Base-by-base conservation (phyloP, 176 grass and related monocot genomes). In the Triticum turgidum region DNA sequence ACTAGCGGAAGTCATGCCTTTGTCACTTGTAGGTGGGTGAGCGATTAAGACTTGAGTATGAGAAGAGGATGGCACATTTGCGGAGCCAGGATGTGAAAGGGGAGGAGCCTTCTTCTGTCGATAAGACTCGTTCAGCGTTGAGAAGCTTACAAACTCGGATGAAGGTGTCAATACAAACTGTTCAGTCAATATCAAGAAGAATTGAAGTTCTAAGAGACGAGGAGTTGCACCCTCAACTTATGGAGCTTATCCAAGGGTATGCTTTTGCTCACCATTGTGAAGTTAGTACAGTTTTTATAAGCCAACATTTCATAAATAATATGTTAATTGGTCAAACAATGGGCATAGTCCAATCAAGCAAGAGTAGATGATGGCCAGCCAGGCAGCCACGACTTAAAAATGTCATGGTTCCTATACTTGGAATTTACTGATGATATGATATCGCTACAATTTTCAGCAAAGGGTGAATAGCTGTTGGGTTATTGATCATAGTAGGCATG, bases 241-340 rank as follows among this genome's bases (percentile, higher is more conserved):
- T 94, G 88, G 90, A 99, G 76, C 89, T 99, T 87, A 88, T 99
- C 68, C 90, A 90, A 78, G 92, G 90, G 97, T 99, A 94, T 34
- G 84, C 44, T 82, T 79, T 68, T 59, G n/a, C 52, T 80, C n/a
- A 37, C 39, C 76, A 21, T 65, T 76, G 44, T 9, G 20, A 75
- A 75, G 14, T 33, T 54, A 20, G 12, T 20, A 20, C 13, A 54
- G 20, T 75, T 73, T 63, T 63, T 64, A 65, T 17, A 3, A 73
- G 13, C 78, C 25, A 27, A 33, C 24, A 29, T 76, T 76, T 76
- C 73, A 76, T 54, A 85, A 49, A 59, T 6, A 61, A 76, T 74
- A 83, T 67, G 58, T 79, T 74, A 7, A 87, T 15, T 70, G 65
- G 75, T 63, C 15, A 71, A 86, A 90, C 2, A 20, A 32, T 18